Base-by-base conservation (phyloP, 352 stramenopile species). In the Globisporangium nodosum region DNA sequence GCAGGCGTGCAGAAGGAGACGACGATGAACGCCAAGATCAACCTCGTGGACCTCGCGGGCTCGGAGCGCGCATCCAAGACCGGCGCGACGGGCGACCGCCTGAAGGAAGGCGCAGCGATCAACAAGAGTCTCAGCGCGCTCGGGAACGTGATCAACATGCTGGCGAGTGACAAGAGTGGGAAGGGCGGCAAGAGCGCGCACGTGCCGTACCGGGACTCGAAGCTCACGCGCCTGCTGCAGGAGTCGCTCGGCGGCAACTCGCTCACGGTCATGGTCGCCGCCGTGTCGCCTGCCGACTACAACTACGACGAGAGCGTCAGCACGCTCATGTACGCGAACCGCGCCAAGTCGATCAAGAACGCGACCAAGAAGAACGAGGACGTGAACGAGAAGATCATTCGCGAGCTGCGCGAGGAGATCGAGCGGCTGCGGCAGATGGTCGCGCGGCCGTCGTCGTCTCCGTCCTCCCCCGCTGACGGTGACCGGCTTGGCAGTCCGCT, bases 251-350 rank as follows among this genome's bases (percentile, higher is more conserved):
- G 90, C 45, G 93, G 93, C 1, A 98, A 98, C 58, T 88, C 90
- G 8, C 65, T 87, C 11, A 98, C 94, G 6, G 81, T 98, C n/a
- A 97, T 98, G 89, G 76, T 98, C 27, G 94, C 94, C 21, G 93
- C 91, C 21, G 90, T 98, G 42, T 95, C 80, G 6, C 90, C 94
- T 0, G 90, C 92, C 1, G 89, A 98, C 52, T 85, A 95, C 58
- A 98, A 98, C 68, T 78, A 85, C 40, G 90, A 98, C 37, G 96
- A 99, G 61, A 97, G 82, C 33, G 63, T 98, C 30, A 89, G 88
- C 50, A 98, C 95, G 7, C 75, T 98, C 7, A 73, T 97, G 48
- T 99, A 98, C 69, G 94, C 88, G 5, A 92, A 91, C 54, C 86
- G 94, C 9, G 94, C 92, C 37, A 98, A 97, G 69, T 80, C 73